These are phyloP conservation scores for Neurospora intermedia DNA, from an alignment of 495 filamentous ascomycete species.

Conservation along the genomic window DNA sequence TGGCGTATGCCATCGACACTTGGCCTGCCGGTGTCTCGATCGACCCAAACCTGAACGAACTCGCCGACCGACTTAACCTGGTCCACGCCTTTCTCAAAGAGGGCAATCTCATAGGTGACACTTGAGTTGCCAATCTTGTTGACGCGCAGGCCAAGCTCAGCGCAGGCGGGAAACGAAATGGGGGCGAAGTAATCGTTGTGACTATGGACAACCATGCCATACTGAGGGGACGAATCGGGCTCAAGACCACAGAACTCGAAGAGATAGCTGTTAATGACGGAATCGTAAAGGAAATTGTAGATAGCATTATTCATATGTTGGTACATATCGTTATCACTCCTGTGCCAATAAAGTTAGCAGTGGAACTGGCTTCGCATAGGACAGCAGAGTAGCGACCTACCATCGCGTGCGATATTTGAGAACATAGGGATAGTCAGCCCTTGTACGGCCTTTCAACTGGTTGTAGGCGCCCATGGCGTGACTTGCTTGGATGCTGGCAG, in stretches of 20 bases:
- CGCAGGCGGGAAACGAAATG: constrained; percentile 69
- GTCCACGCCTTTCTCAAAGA: constrained; percentile 70
- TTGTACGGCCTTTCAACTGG: constrained; percentile 49
- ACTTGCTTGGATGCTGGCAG: background rate
- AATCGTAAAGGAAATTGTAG: constrained; percentile 77
- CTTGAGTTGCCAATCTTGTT: constrained; percentile 77
- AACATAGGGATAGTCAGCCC: constrained; percentile 67
- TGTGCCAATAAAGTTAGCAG: constrained; percentile 20
- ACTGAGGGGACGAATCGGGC: constrained; percentile 56
- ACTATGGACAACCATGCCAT: constrained; percentile 74
- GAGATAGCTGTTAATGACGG: constrained; percentile 82
- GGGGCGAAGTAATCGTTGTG: constrained; percentile 77
- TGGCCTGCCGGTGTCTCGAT: constrained; percentile 59
- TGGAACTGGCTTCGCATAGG: background rate
- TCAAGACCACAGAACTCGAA: constrained; percentile 67
- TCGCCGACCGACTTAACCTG: constrained; percentile 75
- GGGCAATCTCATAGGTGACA: constrained; percentile 84
- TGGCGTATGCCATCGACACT: constrained; percentile 46
- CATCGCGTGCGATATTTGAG: constrained; percentile 84
- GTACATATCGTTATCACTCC: constrained; percentile 96
- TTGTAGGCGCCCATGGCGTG: constrained; percentile 23
- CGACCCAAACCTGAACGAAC: constrained; percentile 83
- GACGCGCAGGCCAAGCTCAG: constrained; percentile 74
- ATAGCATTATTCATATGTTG: constrained; percentile 76
- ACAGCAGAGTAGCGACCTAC: constrained; percentile 37